Base-by-base conservation (phyloP, 495 filamentous ascomycete genomes). In the Penicillium canariense region DNA sequence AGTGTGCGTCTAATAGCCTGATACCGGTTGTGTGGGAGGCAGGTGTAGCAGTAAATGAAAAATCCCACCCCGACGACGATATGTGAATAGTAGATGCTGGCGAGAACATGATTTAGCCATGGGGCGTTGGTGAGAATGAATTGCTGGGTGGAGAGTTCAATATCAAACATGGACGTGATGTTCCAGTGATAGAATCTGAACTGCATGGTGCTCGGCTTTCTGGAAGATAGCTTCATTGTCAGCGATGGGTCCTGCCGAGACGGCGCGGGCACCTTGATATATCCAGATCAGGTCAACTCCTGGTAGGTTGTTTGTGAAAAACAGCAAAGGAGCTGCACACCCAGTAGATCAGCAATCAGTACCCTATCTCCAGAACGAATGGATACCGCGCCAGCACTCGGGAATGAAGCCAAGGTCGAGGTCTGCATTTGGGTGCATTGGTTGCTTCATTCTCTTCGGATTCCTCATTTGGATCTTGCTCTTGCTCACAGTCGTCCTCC, bases 301-400 rank as follows among this genome's bases (percentile, higher is more conserved):
- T 3, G 17, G 38, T 0, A n/a, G 15, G 10, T 35, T 1, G n/a
- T n/a, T 14, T 22, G 5, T 17, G 25, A 8, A 10, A 4, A n/a
- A 26, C 17, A 12, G 28, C 1, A 11, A 6, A 38, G 27, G 14
- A 4, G 10, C 11, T n/a, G 20, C 49, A 58, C 66, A 81, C 77
- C 74, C 74, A 80, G 61, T 85, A 87, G 22, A 79, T 86, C 70
- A 58, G 81, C 69, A 54, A 84, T 88, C 50, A 96, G 77, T 58
- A 96, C 68, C 61, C 84, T 80, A 72, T 89, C 82, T 68, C 87
- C 67, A 64, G 77, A 74, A 62, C 72, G 69, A 63, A 90, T 44
- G 70, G 72, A 39, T 68, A 77, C 8, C 63, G 65, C 32, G 65
- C 67, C 27, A 75, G 56, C 15, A 77, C 54, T 20, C 77, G 76